Base-by-base conservation (phyloP, 495 filamentous ascomycete species). In the Symbiotaphrina buchneri region DNA sequence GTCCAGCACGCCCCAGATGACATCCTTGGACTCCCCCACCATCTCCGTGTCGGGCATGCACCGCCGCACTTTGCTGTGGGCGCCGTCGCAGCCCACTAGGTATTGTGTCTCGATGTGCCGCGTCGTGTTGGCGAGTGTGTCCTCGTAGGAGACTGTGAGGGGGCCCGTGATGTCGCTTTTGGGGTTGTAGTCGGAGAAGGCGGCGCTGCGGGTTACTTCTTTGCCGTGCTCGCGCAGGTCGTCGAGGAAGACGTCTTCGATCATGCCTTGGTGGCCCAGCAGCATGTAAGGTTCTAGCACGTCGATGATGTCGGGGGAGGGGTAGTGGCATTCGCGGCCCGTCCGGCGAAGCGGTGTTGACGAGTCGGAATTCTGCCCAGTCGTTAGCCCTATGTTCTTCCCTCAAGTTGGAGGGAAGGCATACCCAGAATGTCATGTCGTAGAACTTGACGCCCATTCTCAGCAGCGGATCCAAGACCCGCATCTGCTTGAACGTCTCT, bases 201-300 rank as follows among this genome's bases (percentile, higher is more conserved):
- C 50, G 20, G 57, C 63, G 39, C 63, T 65, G 27, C 73, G 47
- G 24, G 53, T 51, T 17, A 76, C 63, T 16, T 55, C 49, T 11
- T 65, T 43, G n/a, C 65, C 68, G 28, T 67, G 54, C 34, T 58
- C 53, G 28, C 51, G 47, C 35, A 79, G 50, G 38, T 81, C 74
- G 10, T 70, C 52, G 26, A 75, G 56, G 41, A 81, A 65, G 7
- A 74, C 36, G 26, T 63, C 57, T 47, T 81, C 74, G 0, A 79
- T 53, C 61, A 78, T 74, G 7, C 73, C 74, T 47, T 81, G 74
- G 40, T 81, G 74, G 6, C 72, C 70, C 0, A 78, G 60, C 3
- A 79, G 52, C 23, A 78, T 72, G 36, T 71, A 81, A 5, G 71
- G 69, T 33, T 81, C 71, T 14, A 68, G 51, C 6, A 75, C 63